phyloP scores from a whole-genome alignment of 495 filamentous ascomycete species.

The Neurospora sp. region DNA sequence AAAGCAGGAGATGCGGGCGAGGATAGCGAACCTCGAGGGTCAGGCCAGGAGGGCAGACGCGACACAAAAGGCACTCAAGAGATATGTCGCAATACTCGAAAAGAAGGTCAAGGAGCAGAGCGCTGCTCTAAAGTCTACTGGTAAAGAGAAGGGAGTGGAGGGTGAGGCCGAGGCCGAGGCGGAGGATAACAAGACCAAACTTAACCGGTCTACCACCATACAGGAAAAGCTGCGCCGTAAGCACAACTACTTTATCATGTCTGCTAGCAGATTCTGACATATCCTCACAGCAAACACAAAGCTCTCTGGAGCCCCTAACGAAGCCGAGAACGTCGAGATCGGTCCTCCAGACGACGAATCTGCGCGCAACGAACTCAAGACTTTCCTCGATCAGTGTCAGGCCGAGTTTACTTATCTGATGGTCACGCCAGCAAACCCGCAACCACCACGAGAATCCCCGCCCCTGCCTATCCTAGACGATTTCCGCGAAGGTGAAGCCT shows the following conservation, averaged over 20 bases:
- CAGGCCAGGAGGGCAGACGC: conserved; percentile 75
- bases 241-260: neutral
- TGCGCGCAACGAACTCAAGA: conserved; percentile 46
- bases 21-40: conserved; percentile 92
- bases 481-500: conserved; percentile 35
- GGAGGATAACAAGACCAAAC: conserved; percentile 24
- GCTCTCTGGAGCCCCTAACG: conserved; percentile 1
- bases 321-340: conserved; percentile 12
- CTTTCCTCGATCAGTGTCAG: conserved; percentile 52
- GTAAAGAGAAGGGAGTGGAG: neutral
- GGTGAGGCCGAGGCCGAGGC: conserved; percentile 14
- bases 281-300: conserved; percentile 1
- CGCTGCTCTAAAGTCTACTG: conserved; percentile 26
- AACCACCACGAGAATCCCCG: conserved; percentile 46
- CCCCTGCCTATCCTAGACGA: conserved; percentile 40
- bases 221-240: conserved; percentile 39
- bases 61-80: conserved; percentile 74
- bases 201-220: conserved; percentile 34
- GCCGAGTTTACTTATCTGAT: conserved; percentile 57
- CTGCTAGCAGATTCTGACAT: neutral
- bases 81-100: conserved; percentile 86
- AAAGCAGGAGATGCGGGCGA: conserved; percentile 95
- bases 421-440: conserved; percentile 51
- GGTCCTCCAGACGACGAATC: conserved; percentile 39
- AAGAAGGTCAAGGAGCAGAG: conserved; percentile 71